Evolutionary conservation across 2,329 filamentous ascomycete species (phyloP).

Genomic region (Colletotrichum spaethianum): DNA sequence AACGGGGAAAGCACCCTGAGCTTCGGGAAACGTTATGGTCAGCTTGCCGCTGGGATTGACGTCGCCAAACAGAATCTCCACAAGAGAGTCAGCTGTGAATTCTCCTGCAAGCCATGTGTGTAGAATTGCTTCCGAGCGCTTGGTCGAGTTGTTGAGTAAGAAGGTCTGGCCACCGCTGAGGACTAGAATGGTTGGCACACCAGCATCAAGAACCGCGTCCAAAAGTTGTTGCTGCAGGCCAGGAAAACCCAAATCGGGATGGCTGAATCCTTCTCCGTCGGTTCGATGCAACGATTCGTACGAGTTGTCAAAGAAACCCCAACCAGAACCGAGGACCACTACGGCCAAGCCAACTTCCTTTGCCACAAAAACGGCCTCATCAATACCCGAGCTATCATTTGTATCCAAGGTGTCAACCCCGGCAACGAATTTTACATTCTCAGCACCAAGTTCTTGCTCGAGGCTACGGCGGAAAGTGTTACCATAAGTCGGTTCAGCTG

Average conservation of each 20-base stretch:
- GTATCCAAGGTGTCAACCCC: conserved; percentile 39
- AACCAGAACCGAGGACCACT: conserved; percentile 49
- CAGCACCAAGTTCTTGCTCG: conserved; percentile 38
- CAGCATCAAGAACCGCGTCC: conserved; percentile 49
- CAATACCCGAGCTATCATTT: conserved; percentile 42
- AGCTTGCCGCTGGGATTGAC: conserved; percentile 66
- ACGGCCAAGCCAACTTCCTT: conserved; percentile 48
- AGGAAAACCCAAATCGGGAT: conserved; percentile 50
- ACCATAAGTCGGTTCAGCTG: conserved; percentile 43
- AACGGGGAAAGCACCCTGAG: conserved; percentile 64
- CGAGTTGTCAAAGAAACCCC: conserved; percentile 44
- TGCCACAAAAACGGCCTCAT: conserved; percentile 47
- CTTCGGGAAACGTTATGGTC: conserved; percentile 63
- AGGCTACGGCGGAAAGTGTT: conserved; percentile 43
- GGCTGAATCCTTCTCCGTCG: conserved; percentile 51
- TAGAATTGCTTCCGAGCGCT: conserved; percentile 67
- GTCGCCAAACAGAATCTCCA: conserved; percentile 74
- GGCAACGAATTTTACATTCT: conserved; percentile 44
- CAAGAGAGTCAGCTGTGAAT: conserved; percentile 74
- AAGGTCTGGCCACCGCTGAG: conserved; percentile 51
- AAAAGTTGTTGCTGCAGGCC: conserved; percentile 53
- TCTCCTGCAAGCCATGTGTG: conserved; percentile 75
- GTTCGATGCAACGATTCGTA: conserved; percentile 48
- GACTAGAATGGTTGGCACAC: conserved; percentile 49
- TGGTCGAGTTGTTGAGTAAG: conserved; percentile 47